phyloP scores from a whole-genome alignment of 495 filamentous ascomycete genomes.

The Penicillium argentinense region DNA sequence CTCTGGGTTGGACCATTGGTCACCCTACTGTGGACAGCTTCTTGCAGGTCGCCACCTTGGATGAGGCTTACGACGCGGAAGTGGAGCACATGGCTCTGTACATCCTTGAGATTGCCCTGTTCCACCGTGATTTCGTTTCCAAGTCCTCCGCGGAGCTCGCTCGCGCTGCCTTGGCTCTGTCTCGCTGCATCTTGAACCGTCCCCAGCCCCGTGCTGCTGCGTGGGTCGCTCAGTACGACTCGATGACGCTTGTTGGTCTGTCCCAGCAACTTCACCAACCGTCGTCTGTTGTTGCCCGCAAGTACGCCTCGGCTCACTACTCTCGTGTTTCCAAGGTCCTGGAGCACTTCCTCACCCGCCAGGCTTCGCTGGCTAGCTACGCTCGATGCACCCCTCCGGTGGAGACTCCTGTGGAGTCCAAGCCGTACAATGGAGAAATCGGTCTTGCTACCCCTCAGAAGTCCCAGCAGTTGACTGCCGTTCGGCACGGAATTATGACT shows the following conservation, averaged over 20 bases:
- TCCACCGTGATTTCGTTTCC: conserved; percentile 94
- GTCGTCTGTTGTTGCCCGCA: conserved; percentile 79
- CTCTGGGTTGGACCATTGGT: conserved; percentile 93
- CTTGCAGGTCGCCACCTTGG: conserved; percentile 71
- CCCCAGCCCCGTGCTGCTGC: conserved; percentile 70
- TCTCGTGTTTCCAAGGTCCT: conserved; percentile 79
- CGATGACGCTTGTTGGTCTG: conserved; percentile 71
- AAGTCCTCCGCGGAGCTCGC: conserved; percentile 88
- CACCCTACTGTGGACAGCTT: conserved; percentile 95
- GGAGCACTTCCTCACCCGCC: conserved; percentile 81
- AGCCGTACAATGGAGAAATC: conserved; percentile 49
- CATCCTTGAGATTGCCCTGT: conserved; percentile 90
- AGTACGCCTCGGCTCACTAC: conserved; percentile 80
- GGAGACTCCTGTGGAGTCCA: conserved; percentile 58
- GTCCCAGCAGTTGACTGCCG: conserved; percentile 57
- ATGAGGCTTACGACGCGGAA: conserved; percentile 69
- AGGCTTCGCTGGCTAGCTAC: conserved; percentile 71
- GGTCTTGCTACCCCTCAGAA: conserved; percentile 84
- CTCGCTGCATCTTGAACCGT: conserved; percentile 80
- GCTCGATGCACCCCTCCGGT: conserved; percentile 70
- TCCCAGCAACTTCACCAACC: conserved; percentile 87
- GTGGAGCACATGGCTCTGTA: conserved; percentile 94
- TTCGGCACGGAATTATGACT: conserved; percentile 83
- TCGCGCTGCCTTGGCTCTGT: conserved; percentile 78
- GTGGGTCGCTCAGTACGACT: conserved; percentile 82